Conservation (phyloP, 2,329 filamentous ascomycete species). For the Coniochaeta pulveracea region DNA sequence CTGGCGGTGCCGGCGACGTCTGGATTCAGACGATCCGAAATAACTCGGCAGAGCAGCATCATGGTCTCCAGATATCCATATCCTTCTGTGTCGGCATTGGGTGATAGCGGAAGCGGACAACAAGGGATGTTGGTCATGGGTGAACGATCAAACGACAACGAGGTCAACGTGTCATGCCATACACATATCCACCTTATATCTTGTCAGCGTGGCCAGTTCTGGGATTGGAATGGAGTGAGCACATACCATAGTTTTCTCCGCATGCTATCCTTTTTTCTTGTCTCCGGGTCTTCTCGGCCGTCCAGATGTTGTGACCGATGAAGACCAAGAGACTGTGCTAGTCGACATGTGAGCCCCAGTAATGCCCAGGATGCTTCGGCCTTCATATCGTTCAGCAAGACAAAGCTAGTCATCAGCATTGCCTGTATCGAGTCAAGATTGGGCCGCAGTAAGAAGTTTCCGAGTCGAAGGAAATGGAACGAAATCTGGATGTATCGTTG, state of each 20-base stretch:
- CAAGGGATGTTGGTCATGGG: conserved; percentile 52
- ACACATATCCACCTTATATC: conserved; percentile 43
- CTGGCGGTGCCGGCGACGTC: conserved; percentile 36
- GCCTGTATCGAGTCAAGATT: conserved; percentile 57
- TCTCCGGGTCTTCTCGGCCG: conserved; percentile 32
- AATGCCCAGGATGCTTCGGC: conserved; percentile 57
- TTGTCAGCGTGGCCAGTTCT: conserved; percentile 12
- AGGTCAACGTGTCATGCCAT: conserved; percentile 57
- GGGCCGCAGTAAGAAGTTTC: conserved; percentile 53
- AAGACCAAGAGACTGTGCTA: conserved; percentile 54
- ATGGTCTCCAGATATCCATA: conserved; percentile 53
- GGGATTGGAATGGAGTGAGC: neutral
- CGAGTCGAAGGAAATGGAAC: conserved; percentile 52
- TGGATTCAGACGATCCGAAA: conserved; percentile 45
- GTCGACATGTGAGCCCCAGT: conserved; percentile 49
- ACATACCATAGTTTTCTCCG: conserved; percentile 43
- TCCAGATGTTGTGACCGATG: conserved; percentile 37
- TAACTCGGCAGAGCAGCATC: conserved; percentile 52
- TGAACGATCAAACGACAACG: conserved; percentile 53
- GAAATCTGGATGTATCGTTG: conserved; percentile 53
- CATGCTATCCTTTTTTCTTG: conserved; percentile 40
- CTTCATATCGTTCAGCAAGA: conserved; percentile 58
- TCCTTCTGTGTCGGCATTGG: conserved; percentile 30
- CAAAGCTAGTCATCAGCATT: conserved; percentile 49
- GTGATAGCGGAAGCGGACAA: conserved; percentile 38